A percentile compares a stretch with the other conserved stretches of the same genome.
Evolutionary conservation across 345 rosid species (phyloP).

Genomic region (Capsella bursapastoris): DNA sequence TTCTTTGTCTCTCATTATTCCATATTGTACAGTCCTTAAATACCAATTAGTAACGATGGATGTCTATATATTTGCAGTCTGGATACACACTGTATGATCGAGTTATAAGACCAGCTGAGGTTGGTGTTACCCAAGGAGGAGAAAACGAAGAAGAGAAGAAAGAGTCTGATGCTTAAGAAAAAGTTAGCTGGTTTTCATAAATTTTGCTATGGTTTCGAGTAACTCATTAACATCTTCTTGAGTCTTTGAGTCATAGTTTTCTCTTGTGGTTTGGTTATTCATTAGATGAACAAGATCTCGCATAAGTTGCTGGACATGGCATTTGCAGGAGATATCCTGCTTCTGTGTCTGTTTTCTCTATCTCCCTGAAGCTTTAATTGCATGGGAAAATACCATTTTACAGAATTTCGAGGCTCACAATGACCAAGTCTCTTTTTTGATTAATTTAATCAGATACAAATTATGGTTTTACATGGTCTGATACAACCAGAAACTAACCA

Average conservation of each 20-base stretch:
- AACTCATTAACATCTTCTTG: conserved; percentile 20
- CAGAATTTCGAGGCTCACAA: conserved; percentile 4
- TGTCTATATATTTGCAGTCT: conserved; percentile 50
- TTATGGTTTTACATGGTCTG: conserved; percentile 5
- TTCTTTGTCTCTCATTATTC: conserved; percentile 11
- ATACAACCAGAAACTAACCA: conserved; percentile 22
- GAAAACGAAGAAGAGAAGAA: conserved; percentile 42
- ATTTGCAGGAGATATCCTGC: conserved; percentile 1
- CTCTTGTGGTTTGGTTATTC: conserved; percentile 30
- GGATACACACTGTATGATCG: conserved; percentile 82
- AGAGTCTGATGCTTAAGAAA: conserved; percentile 45
- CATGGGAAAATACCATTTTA: conserved; percentile 1
- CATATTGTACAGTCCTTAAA: neutral
- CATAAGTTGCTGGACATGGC: conserved; percentile 26
- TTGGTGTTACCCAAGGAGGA: conserved; percentile 72
- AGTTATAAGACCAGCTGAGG: conserved; percentile 93
- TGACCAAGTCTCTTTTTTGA: conserved; percentile 25
- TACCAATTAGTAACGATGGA: neutral
- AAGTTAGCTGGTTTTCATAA: conserved; percentile 24
- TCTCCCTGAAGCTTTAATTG: conserved; percentile 7
- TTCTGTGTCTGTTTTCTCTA: conserved; percentile 11
- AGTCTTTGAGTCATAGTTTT: conserved; percentile 22
- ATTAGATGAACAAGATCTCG: conserved; percentile 33
- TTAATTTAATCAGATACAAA: conserved; percentile 23
- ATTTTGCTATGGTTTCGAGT: conserved; percentile 28